These are phyloP conservation scores for Apiotrichum laibachii DNA, from an alignment of 1,284 basidiomycete genomes.

Conservation along the genomic window DNA sequence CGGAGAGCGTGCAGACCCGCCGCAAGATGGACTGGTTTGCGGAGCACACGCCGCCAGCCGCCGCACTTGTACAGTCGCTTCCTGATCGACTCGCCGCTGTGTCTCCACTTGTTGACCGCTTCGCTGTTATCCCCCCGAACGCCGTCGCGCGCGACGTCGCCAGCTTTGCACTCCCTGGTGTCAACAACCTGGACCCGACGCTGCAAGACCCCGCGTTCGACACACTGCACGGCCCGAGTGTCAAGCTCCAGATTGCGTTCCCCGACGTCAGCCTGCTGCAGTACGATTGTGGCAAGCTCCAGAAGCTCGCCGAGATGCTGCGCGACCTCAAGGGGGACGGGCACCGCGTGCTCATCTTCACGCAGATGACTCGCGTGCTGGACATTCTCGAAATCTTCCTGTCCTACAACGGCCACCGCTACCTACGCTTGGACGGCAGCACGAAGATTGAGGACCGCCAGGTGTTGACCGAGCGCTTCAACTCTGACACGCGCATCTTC, in stretches of 20 bases:
- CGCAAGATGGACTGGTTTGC: constrained; percentile 31
- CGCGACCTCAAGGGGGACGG: constrained; percentile 80
- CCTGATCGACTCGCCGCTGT: constrained; percentile 61
- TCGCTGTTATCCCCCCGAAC: constrained; percentile 78
- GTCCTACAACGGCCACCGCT: constrained; percentile 89
- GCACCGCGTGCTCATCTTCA: constrained; percentile 90
- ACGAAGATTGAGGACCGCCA: constrained; percentile 96
- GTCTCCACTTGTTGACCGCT: constrained; percentile 63
- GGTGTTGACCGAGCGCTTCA: constrained; percentile 95
- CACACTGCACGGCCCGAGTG: constrained; percentile 66
- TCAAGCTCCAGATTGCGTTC: constrained; percentile 90
- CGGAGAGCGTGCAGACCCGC: constrained; percentile 56
- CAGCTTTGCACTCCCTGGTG: constrained; percentile 33
- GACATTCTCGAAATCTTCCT: constrained; percentile 94
- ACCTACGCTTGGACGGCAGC: constrained; percentile 86
- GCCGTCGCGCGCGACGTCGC: constrained; percentile 76
- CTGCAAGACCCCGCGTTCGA: constrained; percentile 58
- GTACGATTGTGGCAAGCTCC: constrained; percentile 95
- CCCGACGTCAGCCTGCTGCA: constrained; percentile 86
- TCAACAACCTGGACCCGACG: constrained; percentile 41
- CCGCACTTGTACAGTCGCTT: constrained; percentile 63
- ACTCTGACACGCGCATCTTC: constrained; percentile 82
- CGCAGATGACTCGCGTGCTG: constrained; percentile 92
- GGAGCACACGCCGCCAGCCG: constrained; percentile 51
- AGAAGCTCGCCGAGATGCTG: constrained; percentile 73